These are phyloP conservation scores for Saccharum officinarum DNA, from an alignment of 176 grass and related monocot species.

Conservation along the genomic window DNA sequence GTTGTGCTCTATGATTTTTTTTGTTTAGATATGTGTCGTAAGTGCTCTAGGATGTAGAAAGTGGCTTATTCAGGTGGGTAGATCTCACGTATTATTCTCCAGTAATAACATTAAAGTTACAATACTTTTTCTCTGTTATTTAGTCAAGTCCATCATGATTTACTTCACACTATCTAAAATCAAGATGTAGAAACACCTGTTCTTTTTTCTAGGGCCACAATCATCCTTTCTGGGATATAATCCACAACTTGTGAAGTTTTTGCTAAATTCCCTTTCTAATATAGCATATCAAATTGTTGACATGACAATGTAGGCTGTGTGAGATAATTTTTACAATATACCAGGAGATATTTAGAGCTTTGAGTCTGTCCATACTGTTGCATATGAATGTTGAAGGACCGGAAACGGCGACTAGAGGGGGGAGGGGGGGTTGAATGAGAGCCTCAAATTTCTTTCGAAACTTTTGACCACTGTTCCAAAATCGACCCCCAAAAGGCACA, in stretches of 20 bases:
- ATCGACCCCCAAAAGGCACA: too few relatives aligned
- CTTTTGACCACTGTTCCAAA: too few relatives aligned
- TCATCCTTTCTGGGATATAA: slow-evolving; percentile 1
- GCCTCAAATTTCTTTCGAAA: too few relatives aligned
- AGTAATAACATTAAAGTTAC: slow-evolving; percentile 33
- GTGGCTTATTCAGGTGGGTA: slow-evolving; percentile 24
- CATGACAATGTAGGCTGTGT: slow-evolving; percentile 22
- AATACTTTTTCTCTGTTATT: slow-evolving; percentile 17
- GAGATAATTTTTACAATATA: neutral
- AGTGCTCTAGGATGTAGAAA: slow-evolving; percentile 31
- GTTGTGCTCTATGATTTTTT: slow-evolving; percentile 26
- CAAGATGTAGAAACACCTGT: slow-evolving; percentile 16
- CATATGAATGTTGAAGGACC: neutral
- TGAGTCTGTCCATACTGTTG: slow-evolving; percentile 9
- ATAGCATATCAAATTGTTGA: neutral
- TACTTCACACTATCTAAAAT: slow-evolving; percentile 25
- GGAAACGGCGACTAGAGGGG: too few relatives aligned
- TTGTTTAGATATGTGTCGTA: slow-evolving; percentile 29
- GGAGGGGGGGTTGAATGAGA: too few relatives aligned
- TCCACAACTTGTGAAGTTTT: neutral
- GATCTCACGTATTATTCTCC: slow-evolving; percentile 33
- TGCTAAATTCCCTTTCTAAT: slow-evolving; percentile 2
- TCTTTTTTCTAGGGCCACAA: slow-evolving; percentile 14
- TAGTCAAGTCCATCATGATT: slow-evolving; percentile 41
- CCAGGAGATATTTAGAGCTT: neutral